phyloP scores from a whole-genome alignment of 495 filamentous ascomycete species.

The Penicillium desertorum region DNA sequence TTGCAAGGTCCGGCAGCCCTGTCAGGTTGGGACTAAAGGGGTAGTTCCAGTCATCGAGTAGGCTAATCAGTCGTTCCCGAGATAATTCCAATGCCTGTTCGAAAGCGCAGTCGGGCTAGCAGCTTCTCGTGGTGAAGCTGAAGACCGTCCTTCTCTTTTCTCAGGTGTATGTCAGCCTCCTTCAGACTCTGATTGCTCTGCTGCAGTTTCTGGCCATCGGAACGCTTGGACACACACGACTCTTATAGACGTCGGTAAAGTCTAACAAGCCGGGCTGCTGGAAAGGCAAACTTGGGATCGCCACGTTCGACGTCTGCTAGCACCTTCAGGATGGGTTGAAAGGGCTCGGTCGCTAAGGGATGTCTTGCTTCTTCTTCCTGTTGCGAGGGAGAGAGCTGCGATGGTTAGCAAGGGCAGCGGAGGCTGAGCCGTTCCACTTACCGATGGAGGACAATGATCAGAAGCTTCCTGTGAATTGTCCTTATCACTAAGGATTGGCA shows the following conservation, averaged over 20 bases:
- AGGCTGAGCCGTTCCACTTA: slow-evolving; percentile 4
- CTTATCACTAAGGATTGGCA: not conserved
- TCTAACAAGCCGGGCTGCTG: not conserved
- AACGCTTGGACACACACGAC: slow-evolving; percentile 8
- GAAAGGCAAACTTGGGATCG: slow-evolving; percentile 8
- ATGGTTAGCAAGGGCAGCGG: not conserved
- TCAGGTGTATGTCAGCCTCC: slow-evolving; percentile 6
- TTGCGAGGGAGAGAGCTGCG: not conserved
- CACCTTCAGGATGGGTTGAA: not conserved
- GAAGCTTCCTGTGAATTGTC: slow-evolving; percentile 1
- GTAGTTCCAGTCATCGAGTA: slow-evolving; percentile 13
- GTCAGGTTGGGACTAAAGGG: slow-evolving; percentile 6
- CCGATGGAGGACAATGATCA: slow-evolving; percentile 3
- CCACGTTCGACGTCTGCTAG: slow-evolving; percentile 8
- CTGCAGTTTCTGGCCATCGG: slow-evolving; percentile 7
- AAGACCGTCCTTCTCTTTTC: not conserved
- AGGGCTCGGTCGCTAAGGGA: not conserved
- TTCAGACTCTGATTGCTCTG: slow-evolving; percentile 6
- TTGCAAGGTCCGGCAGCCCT: not conserved
- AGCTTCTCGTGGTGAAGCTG: slow-evolving; percentile 15
- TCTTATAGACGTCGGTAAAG: slow-evolving; percentile 5
- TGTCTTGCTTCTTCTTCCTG: slow-evolving; percentile 5
- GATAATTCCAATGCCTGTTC: slow-evolving; percentile 10
- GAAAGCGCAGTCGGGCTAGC: slow-evolving; percentile 7
- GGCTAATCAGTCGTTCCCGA: not conserved